phyloP scores from a whole-genome alignment of 208 protist genomes.

The Crithidia expoeki region DNA sequence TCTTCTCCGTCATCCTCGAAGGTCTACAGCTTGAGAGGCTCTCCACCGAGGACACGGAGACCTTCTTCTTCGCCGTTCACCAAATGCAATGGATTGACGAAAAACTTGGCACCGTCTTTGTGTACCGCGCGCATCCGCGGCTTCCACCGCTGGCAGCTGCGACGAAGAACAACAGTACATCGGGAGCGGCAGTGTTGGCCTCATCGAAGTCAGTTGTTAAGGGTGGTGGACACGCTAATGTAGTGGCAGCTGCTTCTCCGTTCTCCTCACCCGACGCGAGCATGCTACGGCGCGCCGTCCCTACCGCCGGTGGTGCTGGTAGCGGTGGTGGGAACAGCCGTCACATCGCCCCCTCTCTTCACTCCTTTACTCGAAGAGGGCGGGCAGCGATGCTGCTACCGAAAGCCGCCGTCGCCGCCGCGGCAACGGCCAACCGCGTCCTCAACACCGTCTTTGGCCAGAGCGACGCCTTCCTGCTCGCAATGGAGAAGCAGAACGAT shows the following conservation, averaged over 20 bases:
- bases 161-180: no score
- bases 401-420: conserved; percentile 4
- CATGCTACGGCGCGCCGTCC: background rate
- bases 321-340: no score
- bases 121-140: conserved; percentile 58
- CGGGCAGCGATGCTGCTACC: conserved; percentile 6
- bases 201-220: background rate
- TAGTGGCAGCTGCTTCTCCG: background rate
- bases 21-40: conserved; percentile 55
- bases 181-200: background rate
- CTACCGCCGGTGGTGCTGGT: background rate
- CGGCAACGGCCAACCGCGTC: conserved; percentile 12
- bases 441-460: conserved; percentile 27
- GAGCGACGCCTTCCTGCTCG: conserved; percentile 25
- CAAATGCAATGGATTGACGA: conserved; percentile 75
- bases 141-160: conserved; percentile 11
- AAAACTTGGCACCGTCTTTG: conserved; percentile 36
- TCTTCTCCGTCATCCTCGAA: conserved; percentile 57
- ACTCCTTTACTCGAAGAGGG: background rate
- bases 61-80: conserved; percentile 50
- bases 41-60: conserved; percentile 55
- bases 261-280: background rate
- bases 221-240: background rate
- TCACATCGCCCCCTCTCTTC: background rate
- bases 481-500: conserved; percentile 35